Conservation (phyloP, 495 filamentous ascomycete genomes). For the Aspergillus avenaceus region DNA sequence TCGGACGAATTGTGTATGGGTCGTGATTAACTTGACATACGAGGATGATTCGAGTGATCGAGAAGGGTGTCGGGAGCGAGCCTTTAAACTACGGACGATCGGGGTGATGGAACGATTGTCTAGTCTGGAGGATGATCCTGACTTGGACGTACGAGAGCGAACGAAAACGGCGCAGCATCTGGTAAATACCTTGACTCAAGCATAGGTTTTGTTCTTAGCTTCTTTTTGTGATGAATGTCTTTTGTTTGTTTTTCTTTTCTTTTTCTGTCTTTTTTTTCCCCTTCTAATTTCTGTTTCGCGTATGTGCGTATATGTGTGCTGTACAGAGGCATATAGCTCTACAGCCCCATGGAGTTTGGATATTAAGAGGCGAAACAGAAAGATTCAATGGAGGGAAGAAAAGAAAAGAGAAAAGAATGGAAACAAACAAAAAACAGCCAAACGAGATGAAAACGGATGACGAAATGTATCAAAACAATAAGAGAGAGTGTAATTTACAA, state of each 20-base stretch:
- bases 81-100: conserved; percentile 60
- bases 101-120: conserved; percentile 67
- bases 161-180: conserved; percentile 75
- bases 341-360: no score
- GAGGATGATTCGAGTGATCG: conserved; percentile 67
- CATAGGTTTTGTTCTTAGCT: conserved; percentile 14
- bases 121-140: conserved; percentile 64
- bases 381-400: no score
- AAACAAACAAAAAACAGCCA: no score
- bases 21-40: conserved; percentile 79
- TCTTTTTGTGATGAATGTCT: background rate
- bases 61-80: conserved; percentile 57
- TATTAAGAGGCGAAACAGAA: no score
- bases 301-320: no score
- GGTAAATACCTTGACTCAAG: conserved; percentile 38
- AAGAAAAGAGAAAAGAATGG: no score
- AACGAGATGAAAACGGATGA: no score
- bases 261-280: background rate
- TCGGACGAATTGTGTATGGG: conserved; percentile 69
- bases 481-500: no score
- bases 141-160: conserved; percentile 77
- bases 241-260: background rate
- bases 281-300: background rate
- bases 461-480: no score
- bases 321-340: no score